Conservation (phyloP, 805 yeast species). For the Hermanozyma aechmeae region DNA sequence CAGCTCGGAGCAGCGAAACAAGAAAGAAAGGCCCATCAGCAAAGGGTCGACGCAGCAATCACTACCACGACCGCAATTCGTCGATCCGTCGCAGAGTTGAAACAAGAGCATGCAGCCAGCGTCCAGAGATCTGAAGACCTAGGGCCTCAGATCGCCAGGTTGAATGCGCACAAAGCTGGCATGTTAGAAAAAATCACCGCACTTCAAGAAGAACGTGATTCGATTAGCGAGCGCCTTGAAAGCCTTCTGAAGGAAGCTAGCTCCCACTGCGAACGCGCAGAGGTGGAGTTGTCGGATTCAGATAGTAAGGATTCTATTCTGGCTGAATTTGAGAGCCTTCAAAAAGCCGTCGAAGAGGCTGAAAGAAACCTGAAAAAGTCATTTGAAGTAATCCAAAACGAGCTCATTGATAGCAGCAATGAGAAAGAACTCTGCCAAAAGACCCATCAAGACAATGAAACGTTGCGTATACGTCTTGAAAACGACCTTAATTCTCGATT, state of each 20-base stretch:
- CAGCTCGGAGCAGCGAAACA: slow-evolving; percentile 7
- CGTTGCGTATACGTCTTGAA: slow-evolving; percentile 15
- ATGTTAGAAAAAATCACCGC: too few relatives aligned
- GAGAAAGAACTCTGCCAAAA: slow-evolving; percentile 33
- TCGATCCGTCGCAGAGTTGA: slow-evolving; percentile 6
- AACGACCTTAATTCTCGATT: slow-evolving; percentile 23
- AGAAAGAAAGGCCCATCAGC: slow-evolving; percentile 3
- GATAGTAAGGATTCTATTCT: slow-evolving; percentile 41
- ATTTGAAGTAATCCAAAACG: slow-evolving; percentile 43
- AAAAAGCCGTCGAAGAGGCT: slow-evolving; percentile 38
- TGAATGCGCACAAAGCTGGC: too few relatives aligned
- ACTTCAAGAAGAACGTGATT: too few relatives aligned
- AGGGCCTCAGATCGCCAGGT: slow-evolving; percentile 4
- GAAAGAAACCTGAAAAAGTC: slow-evolving; percentile 47
- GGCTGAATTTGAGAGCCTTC: slow-evolving; percentile 37
- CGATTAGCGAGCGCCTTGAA: too few relatives aligned
- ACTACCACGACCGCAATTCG: slow-evolving; percentile 6
- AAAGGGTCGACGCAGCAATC: slow-evolving; percentile 7
- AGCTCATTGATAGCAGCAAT: slow-evolving; percentile 35
- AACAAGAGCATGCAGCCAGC: slow-evolving; percentile 5
- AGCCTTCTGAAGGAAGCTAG: too few relatives aligned
- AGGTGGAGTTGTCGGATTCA: slow-evolving; percentile 28
- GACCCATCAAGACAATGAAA: slow-evolving; percentile 26
- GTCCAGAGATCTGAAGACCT: slow-evolving; percentile 7
- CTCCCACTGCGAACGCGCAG: slow-evolving; percentile 7